These are phyloP conservation scores for Akanthomyces uredinophilus DNA, from an alignment of 2,329 filamentous ascomycete genomes.

Conservation along the genomic window DNA sequence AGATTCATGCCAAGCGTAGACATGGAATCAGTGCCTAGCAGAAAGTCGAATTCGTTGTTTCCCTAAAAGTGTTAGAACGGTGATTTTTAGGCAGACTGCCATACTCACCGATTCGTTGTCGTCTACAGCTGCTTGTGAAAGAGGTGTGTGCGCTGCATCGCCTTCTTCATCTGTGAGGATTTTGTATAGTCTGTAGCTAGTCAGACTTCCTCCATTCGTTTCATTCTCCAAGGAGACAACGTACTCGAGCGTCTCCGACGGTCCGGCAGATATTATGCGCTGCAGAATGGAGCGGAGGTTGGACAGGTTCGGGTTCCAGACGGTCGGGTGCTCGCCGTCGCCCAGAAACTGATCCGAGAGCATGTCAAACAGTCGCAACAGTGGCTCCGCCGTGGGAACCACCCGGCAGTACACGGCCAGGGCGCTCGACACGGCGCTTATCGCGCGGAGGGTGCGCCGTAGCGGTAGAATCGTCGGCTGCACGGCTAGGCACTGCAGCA, in stretches of 20 bases:
- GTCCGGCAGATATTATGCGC: neutral
- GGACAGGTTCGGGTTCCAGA: neutral
- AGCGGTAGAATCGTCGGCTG: constrained; percentile 6
- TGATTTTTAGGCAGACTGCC: neutral
- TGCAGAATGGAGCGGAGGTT: constrained; percentile 7
- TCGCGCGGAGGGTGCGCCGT: constrained; percentile 3
- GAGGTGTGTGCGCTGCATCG: neutral
- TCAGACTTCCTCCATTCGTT: no score
- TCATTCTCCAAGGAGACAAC: no score
- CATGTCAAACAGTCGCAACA: constrained; percentile 6
- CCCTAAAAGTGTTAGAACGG: neutral
- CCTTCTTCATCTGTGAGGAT: neutral
- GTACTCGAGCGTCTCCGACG: neutral
- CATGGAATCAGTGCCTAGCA: constrained; percentile 5
- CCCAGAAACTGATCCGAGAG: constrained; percentile 7
- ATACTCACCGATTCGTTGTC: neutral
- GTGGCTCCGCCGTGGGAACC: neutral
- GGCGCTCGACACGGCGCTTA: neutral
- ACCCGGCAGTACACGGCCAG: neutral
- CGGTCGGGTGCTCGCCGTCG: neutral
- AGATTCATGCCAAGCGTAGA: constrained; percentile 2
- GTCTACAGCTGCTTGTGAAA: neutral
- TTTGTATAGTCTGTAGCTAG: neutral
- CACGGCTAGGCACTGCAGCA: constrained; percentile 4
- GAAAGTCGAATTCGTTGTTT: constrained; percentile 9